Evolutionary conservation across 1,284 basidiomycete species (phyloP).

Genomic region (Ganoderma multipileum): DNA sequence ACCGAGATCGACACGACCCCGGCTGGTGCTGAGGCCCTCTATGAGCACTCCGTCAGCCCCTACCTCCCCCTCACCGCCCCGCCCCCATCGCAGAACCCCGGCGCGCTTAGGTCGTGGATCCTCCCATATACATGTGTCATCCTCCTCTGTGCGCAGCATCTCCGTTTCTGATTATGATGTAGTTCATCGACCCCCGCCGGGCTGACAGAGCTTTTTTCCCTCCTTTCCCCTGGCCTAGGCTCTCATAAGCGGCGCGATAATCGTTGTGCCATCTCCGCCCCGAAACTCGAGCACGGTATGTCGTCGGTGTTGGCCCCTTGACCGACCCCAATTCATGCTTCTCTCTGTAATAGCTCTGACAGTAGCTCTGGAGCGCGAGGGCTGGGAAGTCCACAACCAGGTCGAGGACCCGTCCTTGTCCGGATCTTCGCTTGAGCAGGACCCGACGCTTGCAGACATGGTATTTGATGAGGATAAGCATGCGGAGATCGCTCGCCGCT

Average conservation of each 20-base stretch:
- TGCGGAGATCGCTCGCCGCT: conserved; percentile 52
- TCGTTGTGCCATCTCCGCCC: conserved; percentile 86
- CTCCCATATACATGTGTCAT: conserved; percentile 80
- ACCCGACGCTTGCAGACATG: conserved; percentile 49
- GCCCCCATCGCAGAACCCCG: conserved; percentile 49
- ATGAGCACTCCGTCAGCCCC: conserved; percentile 67
- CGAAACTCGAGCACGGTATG: conserved; percentile 78
- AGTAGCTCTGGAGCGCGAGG: conserved; percentile 63
- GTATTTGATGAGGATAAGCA: conserved; percentile 49
- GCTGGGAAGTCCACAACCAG: conserved; percentile 80
- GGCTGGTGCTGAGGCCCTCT: conserved; percentile 75
- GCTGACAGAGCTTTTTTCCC: conserved; percentile 1
- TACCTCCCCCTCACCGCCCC: conserved; percentile 41
- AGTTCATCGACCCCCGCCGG: background rate
- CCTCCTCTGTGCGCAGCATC: conserved; percentile 72
- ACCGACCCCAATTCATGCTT: background rate
- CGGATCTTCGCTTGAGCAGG: conserved; percentile 61
- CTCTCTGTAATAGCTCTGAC: conserved; percentile 59
- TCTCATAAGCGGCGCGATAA: conserved; percentile 93
- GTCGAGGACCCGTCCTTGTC: conserved; percentile 69
- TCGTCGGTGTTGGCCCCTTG: conserved; percentile 11
- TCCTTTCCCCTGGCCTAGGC: conserved; percentile 53
- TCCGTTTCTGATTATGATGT: background rate
- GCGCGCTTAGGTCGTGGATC: conserved; percentile 69
- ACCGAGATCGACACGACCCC: conserved; percentile 68